phyloP scores from a whole-genome alignment of 306 rosid species.

The Prosopis cineraria region DNA sequence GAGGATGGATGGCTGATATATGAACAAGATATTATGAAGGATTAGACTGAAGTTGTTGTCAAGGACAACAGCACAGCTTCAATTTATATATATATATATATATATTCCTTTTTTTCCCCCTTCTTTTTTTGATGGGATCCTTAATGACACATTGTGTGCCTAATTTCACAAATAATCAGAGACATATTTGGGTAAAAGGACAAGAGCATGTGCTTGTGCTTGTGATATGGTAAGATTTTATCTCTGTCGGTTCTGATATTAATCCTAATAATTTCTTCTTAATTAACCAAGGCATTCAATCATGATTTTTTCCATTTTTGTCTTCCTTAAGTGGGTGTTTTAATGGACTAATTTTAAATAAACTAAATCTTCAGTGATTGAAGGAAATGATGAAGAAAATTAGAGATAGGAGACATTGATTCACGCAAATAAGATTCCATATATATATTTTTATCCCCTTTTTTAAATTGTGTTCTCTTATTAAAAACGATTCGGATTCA shows the following conservation, averaged over 20 bases:
- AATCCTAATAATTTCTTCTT: neutral
- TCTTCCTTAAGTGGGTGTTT: neutral
- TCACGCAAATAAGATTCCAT: neutral
- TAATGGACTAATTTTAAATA: no score
- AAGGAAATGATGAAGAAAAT: no score
- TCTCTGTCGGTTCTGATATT: neutral
- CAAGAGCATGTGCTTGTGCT: neutral
- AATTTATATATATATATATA: neutral
- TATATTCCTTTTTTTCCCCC: neutral
- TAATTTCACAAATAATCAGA: neutral
- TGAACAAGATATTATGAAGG: neutral
- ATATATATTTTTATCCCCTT: neutral
- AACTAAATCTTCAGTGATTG: no score
- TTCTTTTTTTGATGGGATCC: neutral
- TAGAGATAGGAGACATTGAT: neutral
- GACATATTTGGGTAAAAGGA: neutral
- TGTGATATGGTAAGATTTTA: neutral
- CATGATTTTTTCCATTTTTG: neutral
- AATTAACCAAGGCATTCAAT: neutral
- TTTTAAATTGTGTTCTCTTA: neutral
- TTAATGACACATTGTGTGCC: neutral
- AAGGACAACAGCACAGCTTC: neutral
- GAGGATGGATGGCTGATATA: neutral
- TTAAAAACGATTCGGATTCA: neutral
- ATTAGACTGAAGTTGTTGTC: neutral